A percentile compares a stretch with the other conserved stretches of the same genome.
Evolutionary conservation across 2,329 filamentous ascomycete genomes (phyloP).

Genomic region (Coniella lustricola): DNA sequence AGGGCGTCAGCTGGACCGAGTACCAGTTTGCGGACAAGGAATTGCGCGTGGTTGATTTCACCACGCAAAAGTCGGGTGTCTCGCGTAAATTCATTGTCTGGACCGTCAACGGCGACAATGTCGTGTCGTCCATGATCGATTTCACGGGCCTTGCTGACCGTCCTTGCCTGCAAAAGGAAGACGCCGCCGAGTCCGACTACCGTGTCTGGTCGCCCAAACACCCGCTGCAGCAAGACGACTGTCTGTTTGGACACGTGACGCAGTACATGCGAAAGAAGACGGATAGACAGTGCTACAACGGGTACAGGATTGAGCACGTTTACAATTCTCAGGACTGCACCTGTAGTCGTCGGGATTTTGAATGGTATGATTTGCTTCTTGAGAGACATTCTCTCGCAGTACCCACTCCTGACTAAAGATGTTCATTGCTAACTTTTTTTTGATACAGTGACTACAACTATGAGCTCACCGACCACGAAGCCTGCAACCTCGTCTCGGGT

Average conservation of each 20-base stretch:
- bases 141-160: constrained; percentile 74
- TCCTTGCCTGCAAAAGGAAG: constrained; percentile 62
- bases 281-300: constrained; percentile 76
- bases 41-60: constrained; percentile 70
- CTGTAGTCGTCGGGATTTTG: constrained; percentile 80
- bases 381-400: not conserved
- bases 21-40: constrained; percentile 67
- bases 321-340: constrained; percentile 72
- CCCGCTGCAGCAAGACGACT: constrained; percentile 69
- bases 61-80: constrained; percentile 80
- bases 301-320: constrained; percentile 61
- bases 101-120: constrained; percentile 55
- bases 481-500: constrained; percentile 71
- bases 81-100: constrained; percentile 90
- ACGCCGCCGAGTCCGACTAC: constrained; percentile 59
- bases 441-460: constrained; percentile 79
- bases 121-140: constrained; percentile 78
- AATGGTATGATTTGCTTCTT: constrained; percentile 64
- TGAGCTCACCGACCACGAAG: constrained; percentile 68
- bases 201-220: constrained; percentile 82
- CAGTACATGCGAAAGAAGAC: constrained; percentile 86
- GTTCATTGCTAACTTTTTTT: too few species aligned
- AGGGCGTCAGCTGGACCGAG: constrained; percentile 72
- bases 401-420: too few species aligned
- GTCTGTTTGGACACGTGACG: constrained; percentile 85